phyloP scores from a whole-genome alignment of 345 rosid genomes.

The Camelina neglecta region DNA sequence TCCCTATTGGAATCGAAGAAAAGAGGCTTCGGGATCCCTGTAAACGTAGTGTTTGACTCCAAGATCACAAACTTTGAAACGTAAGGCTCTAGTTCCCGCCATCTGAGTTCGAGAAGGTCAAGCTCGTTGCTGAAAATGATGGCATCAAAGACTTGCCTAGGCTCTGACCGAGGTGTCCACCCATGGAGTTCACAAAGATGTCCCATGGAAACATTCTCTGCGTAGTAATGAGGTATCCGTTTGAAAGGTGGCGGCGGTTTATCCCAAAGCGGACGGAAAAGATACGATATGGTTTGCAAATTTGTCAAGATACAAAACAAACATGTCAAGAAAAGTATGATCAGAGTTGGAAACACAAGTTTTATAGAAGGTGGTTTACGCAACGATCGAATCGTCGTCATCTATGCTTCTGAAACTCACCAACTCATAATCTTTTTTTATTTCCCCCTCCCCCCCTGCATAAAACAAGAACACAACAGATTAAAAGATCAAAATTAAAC shows the following conservation, averaged over 20 bases:
- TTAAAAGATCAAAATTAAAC: not conserved
- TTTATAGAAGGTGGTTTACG: conserved; percentile 49
- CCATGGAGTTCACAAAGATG: conserved; percentile 86
- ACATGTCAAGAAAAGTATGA: conserved; percentile 59
- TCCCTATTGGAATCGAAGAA: conserved; percentile 57
- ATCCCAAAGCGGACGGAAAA: conserved; percentile 94
- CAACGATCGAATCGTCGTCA: conserved; percentile 61
- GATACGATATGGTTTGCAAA: conserved; percentile 55
- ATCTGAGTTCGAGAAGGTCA: conserved; percentile 81
- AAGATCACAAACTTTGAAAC: conserved; percentile 74
- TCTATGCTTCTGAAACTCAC: conserved; percentile 25
- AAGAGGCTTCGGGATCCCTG: conserved; percentile 84
- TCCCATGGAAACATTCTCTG: conserved; percentile 87
- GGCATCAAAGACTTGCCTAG: conserved; percentile 72
- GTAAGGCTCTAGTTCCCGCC: conserved; percentile 75
- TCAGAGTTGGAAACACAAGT: conserved; percentile 41
- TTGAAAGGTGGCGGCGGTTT: conserved; percentile 73
- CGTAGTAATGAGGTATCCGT: conserved; percentile 82
- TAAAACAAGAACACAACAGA: not conserved
- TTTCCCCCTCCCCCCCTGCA: not conserved
- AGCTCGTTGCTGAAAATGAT: conserved; percentile 92
- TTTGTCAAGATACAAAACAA: conserved; percentile 55
- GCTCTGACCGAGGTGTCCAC: conserved; percentile 67
- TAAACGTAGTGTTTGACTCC: conserved; percentile 89
- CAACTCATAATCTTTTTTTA: not conserved